phyloP scores from a whole-genome alignment of 2,329 filamentous ascomycete genomes.

The Cercospora sp. region DNA sequence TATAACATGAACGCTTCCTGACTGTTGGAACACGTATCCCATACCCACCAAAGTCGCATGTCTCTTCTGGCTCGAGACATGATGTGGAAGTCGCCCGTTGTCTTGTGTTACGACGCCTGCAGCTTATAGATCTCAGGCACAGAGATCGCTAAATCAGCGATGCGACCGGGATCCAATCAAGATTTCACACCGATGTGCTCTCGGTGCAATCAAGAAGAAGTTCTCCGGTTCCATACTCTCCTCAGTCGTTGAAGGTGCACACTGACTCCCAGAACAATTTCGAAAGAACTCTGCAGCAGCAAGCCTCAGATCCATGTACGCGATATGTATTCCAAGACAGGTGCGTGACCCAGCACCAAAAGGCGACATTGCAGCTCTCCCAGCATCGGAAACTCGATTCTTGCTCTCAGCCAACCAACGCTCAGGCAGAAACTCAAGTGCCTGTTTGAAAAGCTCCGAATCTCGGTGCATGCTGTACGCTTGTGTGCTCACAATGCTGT shows the following conservation, averaged over 20 bases:
- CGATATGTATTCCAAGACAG: slow-evolving; percentile 39
- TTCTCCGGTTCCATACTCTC: slow-evolving; percentile 38
- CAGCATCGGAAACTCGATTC: slow-evolving; percentile 22
- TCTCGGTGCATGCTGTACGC: slow-evolving; percentile 36
- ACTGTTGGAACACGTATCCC: too few species aligned
- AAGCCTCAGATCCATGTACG: slow-evolving; percentile 36
- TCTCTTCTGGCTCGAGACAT: too few species aligned
- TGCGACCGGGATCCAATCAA: not conserved
- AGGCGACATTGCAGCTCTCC: slow-evolving; percentile 32
- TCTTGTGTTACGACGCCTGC: too few species aligned
- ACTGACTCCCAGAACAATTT: slow-evolving; percentile 24
- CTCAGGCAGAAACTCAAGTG: slow-evolving; percentile 32
- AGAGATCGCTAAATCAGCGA: too few species aligned
- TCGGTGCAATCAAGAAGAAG: slow-evolving; percentile 38
- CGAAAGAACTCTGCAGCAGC: slow-evolving; percentile 36
- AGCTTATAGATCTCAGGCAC: too few species aligned
- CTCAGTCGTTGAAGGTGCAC: slow-evolving; percentile 30
- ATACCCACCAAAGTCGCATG: too few species aligned
- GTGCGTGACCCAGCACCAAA: slow-evolving; percentile 35
- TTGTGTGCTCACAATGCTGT: slow-evolving; percentile 34
- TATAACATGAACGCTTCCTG: too few species aligned
- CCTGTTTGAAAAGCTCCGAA: slow-evolving; percentile 29
- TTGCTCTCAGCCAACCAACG: slow-evolving; percentile 27
- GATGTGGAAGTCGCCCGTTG: too few species aligned
- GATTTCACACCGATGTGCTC: slow-evolving; percentile 35